Conservation (phyloP, 768 basidiomycete genomes). For the Boletus rubropictus region DNA sequence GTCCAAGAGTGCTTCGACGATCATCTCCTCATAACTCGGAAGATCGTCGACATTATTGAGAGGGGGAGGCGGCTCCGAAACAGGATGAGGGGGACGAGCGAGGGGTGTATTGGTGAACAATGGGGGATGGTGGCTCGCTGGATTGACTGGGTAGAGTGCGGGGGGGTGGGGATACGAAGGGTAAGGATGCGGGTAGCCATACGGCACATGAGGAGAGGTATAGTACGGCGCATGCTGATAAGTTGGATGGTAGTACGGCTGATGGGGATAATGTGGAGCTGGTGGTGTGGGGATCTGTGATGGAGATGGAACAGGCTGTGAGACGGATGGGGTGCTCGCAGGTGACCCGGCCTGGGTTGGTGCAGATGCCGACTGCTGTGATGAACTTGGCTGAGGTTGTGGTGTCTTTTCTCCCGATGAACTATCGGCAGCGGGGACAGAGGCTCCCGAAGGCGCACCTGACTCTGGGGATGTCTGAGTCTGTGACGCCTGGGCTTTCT, state of each 20-base stretch:
- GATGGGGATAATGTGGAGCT: slow-evolving; percentile 43
- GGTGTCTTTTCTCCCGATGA: slow-evolving; percentile 11
- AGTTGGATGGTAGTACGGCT: slow-evolving; percentile 51
- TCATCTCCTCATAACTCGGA: slow-evolving; percentile 90
- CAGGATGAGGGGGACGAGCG: slow-evolving; percentile 29
- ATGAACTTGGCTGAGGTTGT: slow-evolving; percentile 15
- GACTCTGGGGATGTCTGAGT: slow-evolving; percentile 10
- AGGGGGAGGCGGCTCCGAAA: slow-evolving; percentile 25
- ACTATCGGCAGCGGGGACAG: slow-evolving; percentile 9
- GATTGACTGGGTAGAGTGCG: slow-evolving; percentile 28
- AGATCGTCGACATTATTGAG: slow-evolving; percentile 44
- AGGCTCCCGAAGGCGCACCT: slow-evolving; percentile 11
- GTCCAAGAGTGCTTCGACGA: slow-evolving; percentile 70
- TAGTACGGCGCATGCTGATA: slow-evolving; percentile 71
- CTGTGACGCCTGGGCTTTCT: slow-evolving; percentile 23
- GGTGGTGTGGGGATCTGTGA: slow-evolving; percentile 19
- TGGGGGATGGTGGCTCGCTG: slow-evolving; percentile 25
- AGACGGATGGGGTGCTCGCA: slow-evolving; percentile 11
- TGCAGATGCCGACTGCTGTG: slow-evolving; percentile 16
- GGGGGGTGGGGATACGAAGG: slow-evolving; percentile 30
- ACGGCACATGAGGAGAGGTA: slow-evolving; percentile 35
- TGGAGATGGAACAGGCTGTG: slow-evolving; percentile 19
- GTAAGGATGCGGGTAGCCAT: slow-evolving; percentile 37
- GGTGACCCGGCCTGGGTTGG: slow-evolving; percentile 24
- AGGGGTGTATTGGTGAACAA: slow-evolving; percentile 34